Conservation (phyloP, 2,329 filamentous ascomycete species). For the Ophiosphaerella narmari region DNA sequence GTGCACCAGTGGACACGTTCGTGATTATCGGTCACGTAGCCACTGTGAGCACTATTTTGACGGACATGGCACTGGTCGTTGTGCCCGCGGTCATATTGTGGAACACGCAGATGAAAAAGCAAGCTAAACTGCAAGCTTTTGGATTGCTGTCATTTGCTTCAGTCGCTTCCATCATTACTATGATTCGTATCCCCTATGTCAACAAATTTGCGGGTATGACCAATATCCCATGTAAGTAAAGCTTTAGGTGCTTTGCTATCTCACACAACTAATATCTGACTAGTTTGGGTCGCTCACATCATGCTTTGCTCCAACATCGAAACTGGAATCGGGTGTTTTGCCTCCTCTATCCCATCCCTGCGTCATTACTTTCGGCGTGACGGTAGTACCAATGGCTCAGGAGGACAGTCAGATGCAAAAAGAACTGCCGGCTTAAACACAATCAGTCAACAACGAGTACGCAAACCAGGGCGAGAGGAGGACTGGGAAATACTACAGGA, state of each 20-base stretch:
- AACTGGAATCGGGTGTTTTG: constrained; percentile 28
- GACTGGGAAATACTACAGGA: constrained; percentile 26
- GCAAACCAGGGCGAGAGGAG: constrained; percentile 14
- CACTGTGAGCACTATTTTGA: constrained; percentile 25
- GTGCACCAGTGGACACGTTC: constrained; percentile 22
- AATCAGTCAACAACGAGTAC: constrained; percentile 10
- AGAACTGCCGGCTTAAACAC: constrained; percentile 9
- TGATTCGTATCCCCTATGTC: constrained; percentile 26
- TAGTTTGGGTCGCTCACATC: constrained; percentile 28
- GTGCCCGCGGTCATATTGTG: constrained; percentile 27
- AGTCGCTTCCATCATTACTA: constrained; percentile 20
- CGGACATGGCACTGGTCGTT: constrained; percentile 23
- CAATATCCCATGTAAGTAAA: constrained; percentile 20
- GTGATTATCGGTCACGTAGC: constrained; percentile 26
- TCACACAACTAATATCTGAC: not conserved
- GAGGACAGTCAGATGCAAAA: constrained; percentile 8
- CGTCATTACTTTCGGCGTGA: constrained; percentile 19
- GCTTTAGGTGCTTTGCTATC: not conserved
- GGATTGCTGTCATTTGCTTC: constrained; percentile 26
- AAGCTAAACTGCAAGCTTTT: constrained; percentile 26
- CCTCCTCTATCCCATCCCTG: constrained; percentile 22
- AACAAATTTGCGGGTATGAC: constrained; percentile 22
- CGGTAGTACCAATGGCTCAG: constrained; percentile 12
- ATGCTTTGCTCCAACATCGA: constrained; percentile 31
- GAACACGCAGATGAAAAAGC: constrained; percentile 30